Conservation (phyloP, 73 alveolate genomes). For the Stentor coeruleus region DNA sequence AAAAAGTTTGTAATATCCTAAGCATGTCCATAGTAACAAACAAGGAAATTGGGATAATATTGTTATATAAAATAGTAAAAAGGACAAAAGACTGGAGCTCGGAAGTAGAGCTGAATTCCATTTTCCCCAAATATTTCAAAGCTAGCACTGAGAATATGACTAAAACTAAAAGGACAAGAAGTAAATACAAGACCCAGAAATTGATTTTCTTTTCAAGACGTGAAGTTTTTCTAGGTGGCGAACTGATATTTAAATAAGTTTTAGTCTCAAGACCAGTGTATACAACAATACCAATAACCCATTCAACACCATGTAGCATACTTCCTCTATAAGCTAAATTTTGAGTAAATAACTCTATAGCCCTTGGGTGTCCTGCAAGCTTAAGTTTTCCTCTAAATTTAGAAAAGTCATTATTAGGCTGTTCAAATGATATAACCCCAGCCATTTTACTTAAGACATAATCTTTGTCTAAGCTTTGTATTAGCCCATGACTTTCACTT, state of each 20-base stretch:
- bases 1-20: neutral
- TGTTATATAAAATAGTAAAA: no score
- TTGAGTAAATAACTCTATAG: constrained; percentile 8
- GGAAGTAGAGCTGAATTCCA: neutral
- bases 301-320: constrained; percentile 59
- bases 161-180: neutral
- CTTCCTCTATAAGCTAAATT: constrained; percentile 19
- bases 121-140: neutral
- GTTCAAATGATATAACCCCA: neutral
- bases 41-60: neutral
- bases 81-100: neutral
- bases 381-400: constrained; percentile 4
- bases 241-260: constrained; percentile 50
- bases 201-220: constrained; percentile 25
- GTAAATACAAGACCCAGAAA: neutral
- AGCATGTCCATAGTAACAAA: neutral
- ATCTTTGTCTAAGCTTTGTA: constrained; percentile 6
- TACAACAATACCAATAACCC: constrained; percentile 59
- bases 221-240: neutral
- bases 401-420: constrained; percentile 19
- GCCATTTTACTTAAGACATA: neutral
- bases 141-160: neutral
- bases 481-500: constrained; percentile 48
- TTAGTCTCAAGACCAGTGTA: constrained; percentile 71
- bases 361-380: constrained; percentile 5